Conservation (phyloP, 139 green algal species). For the Chlamydomonas eustigma region DNA sequence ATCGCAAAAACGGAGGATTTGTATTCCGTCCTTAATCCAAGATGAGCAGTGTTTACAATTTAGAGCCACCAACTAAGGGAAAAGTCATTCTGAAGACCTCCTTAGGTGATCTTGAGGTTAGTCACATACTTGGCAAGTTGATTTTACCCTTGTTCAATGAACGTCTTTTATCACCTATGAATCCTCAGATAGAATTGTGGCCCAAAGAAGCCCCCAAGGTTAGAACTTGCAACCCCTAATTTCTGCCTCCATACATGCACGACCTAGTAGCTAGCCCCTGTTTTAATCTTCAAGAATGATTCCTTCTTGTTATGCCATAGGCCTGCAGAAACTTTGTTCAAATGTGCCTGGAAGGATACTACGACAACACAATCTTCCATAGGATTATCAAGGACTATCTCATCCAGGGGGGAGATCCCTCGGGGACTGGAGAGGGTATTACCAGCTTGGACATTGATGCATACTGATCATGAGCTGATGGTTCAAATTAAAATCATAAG, state of each 20-base stretch:
- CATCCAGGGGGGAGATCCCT: slow-evolving; percentile 71
- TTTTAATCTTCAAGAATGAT: neutral
- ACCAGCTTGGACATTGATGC: too few relatives aligned
- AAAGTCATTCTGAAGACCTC: slow-evolving; percentile 91
- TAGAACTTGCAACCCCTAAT: too few relatives aligned
- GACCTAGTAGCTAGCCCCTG: neutral
- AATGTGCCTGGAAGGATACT: slow-evolving; percentile 93
- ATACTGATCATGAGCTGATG: neutral
- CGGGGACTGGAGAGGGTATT: slow-evolving; percentile 61
- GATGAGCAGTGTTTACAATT: slow-evolving; percentile 80
- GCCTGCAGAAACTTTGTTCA: slow-evolving; percentile 94
- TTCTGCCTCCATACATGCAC: too few relatives aligned
- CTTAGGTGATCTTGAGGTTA: slow-evolving; percentile 80
- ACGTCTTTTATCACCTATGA: neutral
- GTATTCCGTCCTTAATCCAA: too few relatives aligned
- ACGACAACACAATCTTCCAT: slow-evolving; percentile 88
- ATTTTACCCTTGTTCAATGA: neutral
- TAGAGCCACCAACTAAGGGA: slow-evolving; percentile 90
- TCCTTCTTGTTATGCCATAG: slow-evolving; percentile 22
- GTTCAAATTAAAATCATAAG: too few relatives aligned
- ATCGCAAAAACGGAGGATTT: too few relatives aligned
- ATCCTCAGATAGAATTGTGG: slow-evolving; percentile 82
- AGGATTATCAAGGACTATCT: slow-evolving; percentile 80
- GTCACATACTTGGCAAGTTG: neutral
- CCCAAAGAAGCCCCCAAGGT: slow-evolving; percentile 90